These are phyloP conservation scores for Lathyrus sativus DNA, from an alignment of 306 rosid species.

Conservation along the genomic window DNA sequence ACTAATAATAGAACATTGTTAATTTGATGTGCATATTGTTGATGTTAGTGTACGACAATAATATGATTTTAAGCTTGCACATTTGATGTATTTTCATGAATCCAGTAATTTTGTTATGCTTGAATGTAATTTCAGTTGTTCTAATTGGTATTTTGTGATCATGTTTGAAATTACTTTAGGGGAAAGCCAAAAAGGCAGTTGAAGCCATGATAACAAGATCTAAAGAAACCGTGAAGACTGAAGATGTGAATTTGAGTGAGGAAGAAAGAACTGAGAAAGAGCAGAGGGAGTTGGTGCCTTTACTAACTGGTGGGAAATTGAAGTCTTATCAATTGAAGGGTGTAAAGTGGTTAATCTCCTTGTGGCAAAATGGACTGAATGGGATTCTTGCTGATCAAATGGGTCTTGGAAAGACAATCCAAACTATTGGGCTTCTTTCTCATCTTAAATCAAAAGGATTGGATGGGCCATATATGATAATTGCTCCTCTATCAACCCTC, in stretches of 20 bases:
- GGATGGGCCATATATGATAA: slow-evolving; percentile 87
- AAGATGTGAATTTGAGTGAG: slow-evolving; percentile 61
- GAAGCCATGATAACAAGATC: slow-evolving; percentile 93
- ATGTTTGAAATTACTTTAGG: slow-evolving; percentile 45
- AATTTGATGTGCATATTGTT: background rate
- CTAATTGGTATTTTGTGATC: background rate
- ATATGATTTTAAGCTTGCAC: background rate
- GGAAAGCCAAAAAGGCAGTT: slow-evolving; percentile 89
- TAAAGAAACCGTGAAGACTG: slow-evolving; percentile 60
- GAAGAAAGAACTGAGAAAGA: slow-evolving; percentile 74
- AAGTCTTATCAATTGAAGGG: slow-evolving; percentile 92
- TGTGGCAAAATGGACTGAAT: slow-evolving; percentile 98
- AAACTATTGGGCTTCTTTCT: slow-evolving; percentile 86
- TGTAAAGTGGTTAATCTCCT: slow-evolving; percentile 94
- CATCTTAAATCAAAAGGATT: slow-evolving; percentile 85
- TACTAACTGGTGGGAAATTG: slow-evolving; percentile 84
- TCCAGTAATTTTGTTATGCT: background rate
- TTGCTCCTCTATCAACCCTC: slow-evolving; percentile 95
- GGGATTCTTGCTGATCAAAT: slow-evolving; percentile 99
- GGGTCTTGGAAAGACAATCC: slow-evolving; percentile 99
- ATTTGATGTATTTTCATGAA: background rate
- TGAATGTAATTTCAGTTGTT: slow-evolving; percentile 24
- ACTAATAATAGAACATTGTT: background rate
- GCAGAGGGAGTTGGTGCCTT: slow-evolving; percentile 84
- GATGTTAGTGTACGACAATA: background rate